phyloP scores from a whole-genome alignment of 2,329 filamentous ascomycete species.

The Cladosporium austrohemisphaericum region DNA sequence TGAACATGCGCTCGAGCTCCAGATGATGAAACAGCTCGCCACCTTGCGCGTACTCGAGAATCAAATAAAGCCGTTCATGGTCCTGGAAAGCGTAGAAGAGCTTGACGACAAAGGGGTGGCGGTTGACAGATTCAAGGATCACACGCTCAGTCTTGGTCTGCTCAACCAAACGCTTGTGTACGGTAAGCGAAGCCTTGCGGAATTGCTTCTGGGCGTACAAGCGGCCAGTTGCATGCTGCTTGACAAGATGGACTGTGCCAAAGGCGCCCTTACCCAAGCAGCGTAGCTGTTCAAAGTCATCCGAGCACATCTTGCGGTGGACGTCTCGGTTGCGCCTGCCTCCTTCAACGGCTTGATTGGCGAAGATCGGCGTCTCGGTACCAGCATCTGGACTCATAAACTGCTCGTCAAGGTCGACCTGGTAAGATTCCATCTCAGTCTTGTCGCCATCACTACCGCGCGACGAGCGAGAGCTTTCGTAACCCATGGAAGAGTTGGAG shows the following conservation, averaged over 20 bases:
- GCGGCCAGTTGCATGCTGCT: slow-evolving; percentile 79
- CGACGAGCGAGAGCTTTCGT: slow-evolving; percentile 49
- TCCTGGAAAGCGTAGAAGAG: slow-evolving; percentile 98
- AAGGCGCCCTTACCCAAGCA: slow-evolving; percentile 96
- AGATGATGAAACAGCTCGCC: slow-evolving; percentile 97
- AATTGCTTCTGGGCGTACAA: slow-evolving; percentile 98
- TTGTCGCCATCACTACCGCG: slow-evolving; percentile 61
- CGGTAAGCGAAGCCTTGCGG: slow-evolving; percentile 90
- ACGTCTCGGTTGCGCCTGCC: slow-evolving; percentile 41
- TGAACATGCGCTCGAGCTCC: slow-evolving; percentile 90
- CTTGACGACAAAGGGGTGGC: slow-evolving; percentile 97
- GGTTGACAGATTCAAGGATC: slow-evolving; percentile 92
- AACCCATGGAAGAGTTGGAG: slow-evolving; percentile 40
- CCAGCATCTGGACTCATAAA: slow-evolving; percentile 65
- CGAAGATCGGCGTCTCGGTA: slow-evolving; percentile 33
- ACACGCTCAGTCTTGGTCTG: slow-evolving; percentile 96
- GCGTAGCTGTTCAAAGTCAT: slow-evolving; percentile 84
- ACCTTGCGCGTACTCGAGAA: slow-evolving; percentile 94
- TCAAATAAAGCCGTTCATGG: slow-evolving; percentile 93
- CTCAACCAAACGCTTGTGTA: slow-evolving; percentile 93
- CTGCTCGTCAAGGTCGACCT: slow-evolving; percentile 78
- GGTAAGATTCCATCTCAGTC: slow-evolving; percentile 77
- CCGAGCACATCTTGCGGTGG: slow-evolving; percentile 78
- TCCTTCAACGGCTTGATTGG: slow-evolving; percentile 48
- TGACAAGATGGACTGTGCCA: slow-evolving; percentile 89